Conservation (phyloP, 108 stramenopile genomes). For the Skeletonema costatum region DNA sequence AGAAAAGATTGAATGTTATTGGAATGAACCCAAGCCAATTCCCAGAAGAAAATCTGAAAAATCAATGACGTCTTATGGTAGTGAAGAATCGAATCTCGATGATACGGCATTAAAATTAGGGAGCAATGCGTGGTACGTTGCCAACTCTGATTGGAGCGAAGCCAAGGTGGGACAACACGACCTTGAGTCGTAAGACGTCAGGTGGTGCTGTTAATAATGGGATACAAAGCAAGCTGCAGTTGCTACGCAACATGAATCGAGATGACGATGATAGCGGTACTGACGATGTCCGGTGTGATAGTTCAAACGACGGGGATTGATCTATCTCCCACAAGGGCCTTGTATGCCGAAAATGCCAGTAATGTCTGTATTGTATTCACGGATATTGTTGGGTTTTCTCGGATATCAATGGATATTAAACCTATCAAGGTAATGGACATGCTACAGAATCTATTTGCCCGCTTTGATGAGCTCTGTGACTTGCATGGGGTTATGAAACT, state of each 20-base stretch:
- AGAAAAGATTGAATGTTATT: slow-evolving; percentile 41
- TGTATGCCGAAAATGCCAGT: slow-evolving; percentile 40
- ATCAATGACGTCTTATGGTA: not conserved
- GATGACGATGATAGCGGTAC: not conserved
- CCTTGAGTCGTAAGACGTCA: not conserved
- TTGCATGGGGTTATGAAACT: slow-evolving; percentile 33
- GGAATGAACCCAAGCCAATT: slow-evolving; percentile 12
- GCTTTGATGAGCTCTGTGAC: slow-evolving; percentile 48
- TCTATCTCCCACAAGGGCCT: slow-evolving; percentile 11
- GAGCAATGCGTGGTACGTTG: slow-evolving; percentile 23
- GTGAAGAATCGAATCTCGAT: not conserved
- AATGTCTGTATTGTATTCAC: slow-evolving; percentile 44
- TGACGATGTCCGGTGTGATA: slow-evolving; percentile 7
- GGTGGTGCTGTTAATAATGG: not conserved
- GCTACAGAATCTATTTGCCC: slow-evolving; percentile 34
- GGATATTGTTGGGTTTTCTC: slow-evolving; percentile 49
- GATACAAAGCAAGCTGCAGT: slow-evolving; percentile 5
- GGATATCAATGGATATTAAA: slow-evolving; percentile 17
- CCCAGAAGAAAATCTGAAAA: not conserved
- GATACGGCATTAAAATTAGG: not conserved
- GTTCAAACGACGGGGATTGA: not conserved
- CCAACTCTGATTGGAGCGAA: slow-evolving; percentile 12
- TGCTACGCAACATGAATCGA: slow-evolving; percentile 21
- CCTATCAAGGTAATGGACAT: slow-evolving; percentile 44
- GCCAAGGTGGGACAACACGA: not conserved